Evolutionary conservation across 805 yeast species (phyloP).

Genomic region (Candida ovalis): DNA sequence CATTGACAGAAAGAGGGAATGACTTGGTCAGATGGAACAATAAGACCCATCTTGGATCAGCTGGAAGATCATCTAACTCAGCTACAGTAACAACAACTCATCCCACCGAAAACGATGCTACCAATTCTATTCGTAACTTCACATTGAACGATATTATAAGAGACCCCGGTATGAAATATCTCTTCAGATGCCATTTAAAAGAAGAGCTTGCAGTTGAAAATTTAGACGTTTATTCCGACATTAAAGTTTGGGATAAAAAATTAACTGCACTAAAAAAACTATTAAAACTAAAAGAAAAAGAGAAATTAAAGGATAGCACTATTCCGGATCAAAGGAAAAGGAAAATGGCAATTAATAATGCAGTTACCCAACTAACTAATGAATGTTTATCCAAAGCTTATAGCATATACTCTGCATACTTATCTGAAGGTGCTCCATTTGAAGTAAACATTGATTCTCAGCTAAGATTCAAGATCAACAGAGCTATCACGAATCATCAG

Average conservation of each 20-base stretch:
- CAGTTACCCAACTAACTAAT: constrained; percentile 41
- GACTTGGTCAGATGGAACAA: constrained; percentile 23
- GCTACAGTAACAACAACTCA: neutral
- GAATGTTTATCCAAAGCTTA: constrained; percentile 60
- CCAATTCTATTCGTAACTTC: constrained; percentile 1
- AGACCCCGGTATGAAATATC: constrained; percentile 73
- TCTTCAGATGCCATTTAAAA: constrained; percentile 64
- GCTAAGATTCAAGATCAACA: constrained; percentile 16
- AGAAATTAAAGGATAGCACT: constrained; percentile 13
- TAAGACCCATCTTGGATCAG: too few species aligned
- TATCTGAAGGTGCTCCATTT: constrained; percentile 63
- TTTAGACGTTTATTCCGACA: constrained; percentile 63
- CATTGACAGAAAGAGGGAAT: constrained; percentile 20
- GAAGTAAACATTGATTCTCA: constrained; percentile 60
- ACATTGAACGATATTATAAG: constrained; percentile 42
- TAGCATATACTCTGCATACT: constrained; percentile 60
- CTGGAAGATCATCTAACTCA: neutral
- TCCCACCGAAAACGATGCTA: neutral
- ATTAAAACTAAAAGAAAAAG: constrained; percentile 27
- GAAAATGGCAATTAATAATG: constrained; percentile 32
- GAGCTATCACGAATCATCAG: constrained; percentile 12
- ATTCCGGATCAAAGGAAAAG: constrained; percentile 22
- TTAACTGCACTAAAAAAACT: constrained; percentile 41
- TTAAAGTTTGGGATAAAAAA: constrained; percentile 48
- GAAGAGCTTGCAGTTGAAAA: constrained; percentile 71